Base-by-base conservation (phyloP, 2,329 filamentous ascomycete species). In the Trichoderma cornu-damae region DNA sequence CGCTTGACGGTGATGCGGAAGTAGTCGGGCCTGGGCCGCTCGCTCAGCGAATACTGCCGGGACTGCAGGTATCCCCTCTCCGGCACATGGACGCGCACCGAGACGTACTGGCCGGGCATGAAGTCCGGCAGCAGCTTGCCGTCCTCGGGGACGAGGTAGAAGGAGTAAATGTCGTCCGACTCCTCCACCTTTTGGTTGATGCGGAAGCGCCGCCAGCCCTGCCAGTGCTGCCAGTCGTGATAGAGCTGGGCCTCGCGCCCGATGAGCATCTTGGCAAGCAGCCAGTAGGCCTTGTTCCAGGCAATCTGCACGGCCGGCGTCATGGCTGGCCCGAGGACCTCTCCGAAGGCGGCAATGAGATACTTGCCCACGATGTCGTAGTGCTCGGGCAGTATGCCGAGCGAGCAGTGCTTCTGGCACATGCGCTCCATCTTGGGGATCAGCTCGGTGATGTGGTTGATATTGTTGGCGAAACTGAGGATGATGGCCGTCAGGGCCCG, bases 1-100 rank as follows among this genome's bases (percentile, higher is more conserved):
- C 78, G 81, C 77, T 89, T 89, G 57, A 91, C 79, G 49, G 80
- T 87, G 71, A 90, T 85, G 28, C 88, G 82, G 70, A 88, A 88
- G 69, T 85, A 81, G 49, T 82, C 77, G 7, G 78, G 72, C 2
- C 75, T 75, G 2, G 84, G 86, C 49, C 81, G 77, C 61, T 89
- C 86, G 65, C 82, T 87, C 60, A 91, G 77, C 24, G 85, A 88
- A 72, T 90, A 91, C 70, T 90, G 88, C 30, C 87, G 77, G 16
- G 83, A 78, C 70, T 91, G 88, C 62, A 77, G 72, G 67, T 83
- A 80, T 22, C 80, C 79, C 61, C 81, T 74, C 0, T 75, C 73
- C 1, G 82, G 79, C 0, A 88, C 78, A 49, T 78, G 74, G 6
- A 85, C 69, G 49, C 79, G 79, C 46, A 90, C 72, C 0, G 85